A percentile compares a stretch with the other conserved stretches of the same genome.
phyloP scores from a whole-genome alignment of 2,329 filamentous ascomycete species.

The Diaporthe amygdali region DNA sequence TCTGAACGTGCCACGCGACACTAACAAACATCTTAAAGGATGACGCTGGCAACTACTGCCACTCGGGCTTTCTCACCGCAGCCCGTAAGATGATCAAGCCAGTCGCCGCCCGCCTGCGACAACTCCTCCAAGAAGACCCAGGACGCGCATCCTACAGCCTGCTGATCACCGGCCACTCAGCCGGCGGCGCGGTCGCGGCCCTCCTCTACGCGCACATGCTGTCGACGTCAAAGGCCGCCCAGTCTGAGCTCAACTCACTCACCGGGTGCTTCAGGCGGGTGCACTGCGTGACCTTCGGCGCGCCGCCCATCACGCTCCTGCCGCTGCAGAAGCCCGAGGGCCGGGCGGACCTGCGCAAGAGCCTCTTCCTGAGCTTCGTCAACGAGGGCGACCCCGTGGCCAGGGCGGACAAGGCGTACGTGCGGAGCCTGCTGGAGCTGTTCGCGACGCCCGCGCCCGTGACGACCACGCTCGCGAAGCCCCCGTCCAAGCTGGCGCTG shows the following conservation, averaged over 20 bases:
- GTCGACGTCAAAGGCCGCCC: slow-evolving; percentile 54
- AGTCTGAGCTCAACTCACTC: slow-evolving; percentile 73
- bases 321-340: slow-evolving; percentile 66
- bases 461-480: slow-evolving; percentile 16
- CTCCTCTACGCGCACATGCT: slow-evolving; percentile 86
- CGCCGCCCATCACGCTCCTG: slow-evolving; percentile 76
- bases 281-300: slow-evolving; percentile 87
- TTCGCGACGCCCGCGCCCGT: slow-evolving; percentile 66
- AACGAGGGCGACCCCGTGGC: slow-evolving; percentile 88
- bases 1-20: neutral
- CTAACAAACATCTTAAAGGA: slow-evolving; percentile 50
- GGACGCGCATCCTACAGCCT: slow-evolving; percentile 69
- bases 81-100: slow-evolving; percentile 77
- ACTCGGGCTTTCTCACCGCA: slow-evolving; percentile 79
- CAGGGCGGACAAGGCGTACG: slow-evolving; percentile 77
- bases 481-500: slow-evolving; percentile 17
- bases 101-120: slow-evolving; percentile 72
- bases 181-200: slow-evolving; percentile 82
- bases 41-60: slow-evolving; percentile 77
- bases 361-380: slow-evolving; percentile 78
- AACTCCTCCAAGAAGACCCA: slow-evolving; percentile 75
- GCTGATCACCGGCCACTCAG: slow-evolving; percentile 85
- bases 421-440: slow-evolving; percentile 74
- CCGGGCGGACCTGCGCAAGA: slow-evolving; percentile 59
- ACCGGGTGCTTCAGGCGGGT: slow-evolving; percentile 76